Percentiles rank a stretch among this genome's conserved stretches.
Evolutionary conservation across 2,329 filamentous ascomycete genomes (phyloP).

Genomic region (Curvularia eragrostidis): DNA sequence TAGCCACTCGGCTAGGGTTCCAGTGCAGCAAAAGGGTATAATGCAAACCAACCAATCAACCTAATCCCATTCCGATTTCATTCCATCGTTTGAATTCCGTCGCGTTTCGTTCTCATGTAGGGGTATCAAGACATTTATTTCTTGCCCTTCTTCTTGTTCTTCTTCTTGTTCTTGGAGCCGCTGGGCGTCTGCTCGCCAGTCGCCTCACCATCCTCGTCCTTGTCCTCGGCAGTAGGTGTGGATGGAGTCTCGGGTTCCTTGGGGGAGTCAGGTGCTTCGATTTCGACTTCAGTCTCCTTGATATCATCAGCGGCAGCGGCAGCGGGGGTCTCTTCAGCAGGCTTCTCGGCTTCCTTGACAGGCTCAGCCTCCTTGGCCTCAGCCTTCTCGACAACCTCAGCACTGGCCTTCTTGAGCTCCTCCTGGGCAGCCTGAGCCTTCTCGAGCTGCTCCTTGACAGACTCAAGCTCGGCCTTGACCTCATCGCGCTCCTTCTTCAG

Average conservation of each 20-base stretch:
- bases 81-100: constrained; percentile 6
- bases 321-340: constrained; percentile 4
- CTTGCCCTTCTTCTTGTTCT: constrained; percentile 28
- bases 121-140: constrained; percentile 16
- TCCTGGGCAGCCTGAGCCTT: constrained; percentile 27
- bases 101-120: neutral
- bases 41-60: constrained; percentile 9
- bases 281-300: constrained; percentile 5
- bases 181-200: constrained; percentile 11
- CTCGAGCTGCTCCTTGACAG: constrained; percentile 30
- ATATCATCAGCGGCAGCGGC: constrained; percentile 4
- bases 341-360: constrained; percentile 5
- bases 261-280: constrained; percentile 7
- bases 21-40: constrained; percentile 11
- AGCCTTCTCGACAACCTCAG: constrained; percentile 26
- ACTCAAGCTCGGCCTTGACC: constrained; percentile 28
- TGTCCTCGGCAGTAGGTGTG: constrained; percentile 8
- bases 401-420: constrained; percentile 25
- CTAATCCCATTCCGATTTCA: constrained; percentile 2
- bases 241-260: constrained; percentile 12
- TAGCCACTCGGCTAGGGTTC: constrained; percentile 7
- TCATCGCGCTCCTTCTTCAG: constrained; percentile 30
- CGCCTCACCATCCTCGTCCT: constrained; percentile 6
- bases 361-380: constrained; percentile 25
- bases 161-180: constrained; percentile 21